These are phyloP conservation scores for Telopea speciosissima DNA, from an alignment of 177 flowering plant species.

Conservation along the genomic window DNA sequence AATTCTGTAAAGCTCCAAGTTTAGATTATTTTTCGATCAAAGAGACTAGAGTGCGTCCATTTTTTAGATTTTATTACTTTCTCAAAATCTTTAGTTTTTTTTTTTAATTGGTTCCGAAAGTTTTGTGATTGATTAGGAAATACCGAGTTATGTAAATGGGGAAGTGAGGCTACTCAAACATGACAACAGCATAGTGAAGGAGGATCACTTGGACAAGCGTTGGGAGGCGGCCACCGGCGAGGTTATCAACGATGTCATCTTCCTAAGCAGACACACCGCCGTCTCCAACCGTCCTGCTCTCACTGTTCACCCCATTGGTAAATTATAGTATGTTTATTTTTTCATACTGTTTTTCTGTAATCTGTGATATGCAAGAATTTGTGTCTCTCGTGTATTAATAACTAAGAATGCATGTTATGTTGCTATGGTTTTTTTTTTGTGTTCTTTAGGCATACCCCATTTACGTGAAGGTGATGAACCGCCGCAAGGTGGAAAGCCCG, in stretches of 20 bases:
- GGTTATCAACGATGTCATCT: constrained; percentile 40
- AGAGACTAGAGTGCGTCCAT: too few species aligned
- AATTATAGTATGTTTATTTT: too few species aligned
- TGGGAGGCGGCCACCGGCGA: constrained; percentile 51
- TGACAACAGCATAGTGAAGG: constrained; percentile 39
- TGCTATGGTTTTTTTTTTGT: too few species aligned
- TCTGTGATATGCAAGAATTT: too few species aligned
- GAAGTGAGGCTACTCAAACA: constrained; percentile 44
- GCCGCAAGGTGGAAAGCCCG: constrained; percentile 71
- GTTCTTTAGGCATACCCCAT: constrained; percentile 54
- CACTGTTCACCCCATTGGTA: constrained; percentile 60
- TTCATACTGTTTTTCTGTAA: too few species aligned
- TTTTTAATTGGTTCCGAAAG: too few species aligned
- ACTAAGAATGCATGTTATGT: too few species aligned
- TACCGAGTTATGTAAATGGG: constrained; percentile 39
- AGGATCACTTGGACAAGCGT: constrained; percentile 46
- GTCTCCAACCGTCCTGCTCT: constrained; percentile 53
- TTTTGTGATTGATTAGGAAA: constrained; percentile 16
- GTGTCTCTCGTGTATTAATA: too few species aligned
- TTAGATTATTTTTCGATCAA: too few species aligned
- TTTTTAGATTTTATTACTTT: too few species aligned
- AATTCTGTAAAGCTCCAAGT: too few species aligned
- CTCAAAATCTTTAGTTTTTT: too few species aligned
- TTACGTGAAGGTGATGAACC: constrained; percentile 50
- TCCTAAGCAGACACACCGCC: constrained; percentile 50